Percentiles rank a stretch among this genome's conserved stretches.
phyloP scores from a whole-genome alignment of 1,284 basidiomycete species.

The Ustilago hordei region DNA sequence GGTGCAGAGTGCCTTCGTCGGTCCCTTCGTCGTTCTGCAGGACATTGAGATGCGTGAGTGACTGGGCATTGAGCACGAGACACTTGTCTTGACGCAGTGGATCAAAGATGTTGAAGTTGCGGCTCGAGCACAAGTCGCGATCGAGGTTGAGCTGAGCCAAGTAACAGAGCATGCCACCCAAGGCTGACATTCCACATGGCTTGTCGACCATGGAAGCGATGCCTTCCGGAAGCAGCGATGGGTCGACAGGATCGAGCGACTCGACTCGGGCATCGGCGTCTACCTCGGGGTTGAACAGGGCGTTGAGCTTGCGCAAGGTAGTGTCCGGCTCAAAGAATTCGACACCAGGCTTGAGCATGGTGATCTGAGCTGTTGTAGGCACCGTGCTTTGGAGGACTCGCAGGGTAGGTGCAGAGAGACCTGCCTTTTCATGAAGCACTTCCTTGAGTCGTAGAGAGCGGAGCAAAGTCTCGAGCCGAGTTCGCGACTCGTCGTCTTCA shows the following conservation, averaged over 20 bases:
- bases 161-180: slow-evolving; percentile 67
- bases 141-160: slow-evolving; percentile 66
- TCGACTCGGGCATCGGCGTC: slow-evolving; percentile 43
- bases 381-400: slow-evolving; percentile 61
- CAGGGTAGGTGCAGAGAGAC: slow-evolving; percentile 56
- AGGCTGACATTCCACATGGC: slow-evolving; percentile 57
- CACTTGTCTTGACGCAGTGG: slow-evolving; percentile 57
- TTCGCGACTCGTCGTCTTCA: slow-evolving; percentile 90
- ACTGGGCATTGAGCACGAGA: slow-evolving; percentile 67
- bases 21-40: slow-evolving; percentile 67
- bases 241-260: slow-evolving; percentile 43
- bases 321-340: slow-evolving; percentile 62
- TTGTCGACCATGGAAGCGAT: slow-evolving; percentile 58
- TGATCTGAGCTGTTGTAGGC: slow-evolving; percentile 61
- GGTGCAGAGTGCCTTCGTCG: slow-evolving; percentile 65
- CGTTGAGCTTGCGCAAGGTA: slow-evolving; percentile 54
- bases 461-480: slow-evolving; percentile 91
- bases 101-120: slow-evolving; percentile 67
- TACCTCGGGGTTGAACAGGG: slow-evolving; percentile 55
- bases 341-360: slow-evolving; percentile 62
- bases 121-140: slow-evolving; percentile 63
- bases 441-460: slow-evolving; percentile 94
- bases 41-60: slow-evolving; percentile 66
- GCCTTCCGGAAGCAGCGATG: slow-evolving; percentile 52
- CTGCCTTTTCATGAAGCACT: slow-evolving; percentile 88